Evolutionary conservation across 345 rosid species (phyloP), one percentile per base, ranked within the genome.

Genomic region (Eucalyptus viminalis): DNA sequence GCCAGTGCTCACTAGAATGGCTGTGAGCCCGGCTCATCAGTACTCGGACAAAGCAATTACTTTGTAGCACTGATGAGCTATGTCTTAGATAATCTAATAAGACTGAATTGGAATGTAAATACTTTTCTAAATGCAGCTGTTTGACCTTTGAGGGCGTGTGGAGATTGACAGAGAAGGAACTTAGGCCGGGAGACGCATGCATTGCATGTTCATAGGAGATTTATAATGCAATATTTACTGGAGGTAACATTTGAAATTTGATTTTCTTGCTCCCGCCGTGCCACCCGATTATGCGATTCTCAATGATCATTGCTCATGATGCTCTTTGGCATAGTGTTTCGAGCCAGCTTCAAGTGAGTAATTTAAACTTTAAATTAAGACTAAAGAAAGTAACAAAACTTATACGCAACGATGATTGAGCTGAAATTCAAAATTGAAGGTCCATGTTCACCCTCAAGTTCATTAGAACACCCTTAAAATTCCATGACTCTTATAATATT

Each of bases 91-190:
- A 53, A 53, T 16, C 56, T 53, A 86, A 45, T 49, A 11, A 49
- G 58, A 37, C 24, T 62, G 17, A 27, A 24, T 83, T 81, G 21
- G 21, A 83, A 51, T 62, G 60, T 49, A 81, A 24, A 25, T 43
- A 87, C 49, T 45, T 13, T 56, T 80, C 65, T 87, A 49, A 22
- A 53, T 92, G 92, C 93, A 96, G 99, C 88, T 93, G 94, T 6
- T 91, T 97, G 92, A 97, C 96, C 11, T 93, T 96, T 67, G 98
- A 94, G 94, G 97, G 97, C 80, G 98, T 96, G 86, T 92, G 99
- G 88, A 94, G 98, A 90, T 85, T 97, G 88, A 83, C 96, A 76
- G 99, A 97, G 96, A 45, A 45, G 47, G 47, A 93, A 96, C 91
- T 87, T 97, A 91, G 95, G 95, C 87, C 90, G 96, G 91, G 95